Percentiles rank a stretch among this genome's conserved stretches.
These are phyloP conservation scores for Vigna reflexopilosa DNA, from an alignment of 306 rosid species.

Conservation along the genomic window DNA sequence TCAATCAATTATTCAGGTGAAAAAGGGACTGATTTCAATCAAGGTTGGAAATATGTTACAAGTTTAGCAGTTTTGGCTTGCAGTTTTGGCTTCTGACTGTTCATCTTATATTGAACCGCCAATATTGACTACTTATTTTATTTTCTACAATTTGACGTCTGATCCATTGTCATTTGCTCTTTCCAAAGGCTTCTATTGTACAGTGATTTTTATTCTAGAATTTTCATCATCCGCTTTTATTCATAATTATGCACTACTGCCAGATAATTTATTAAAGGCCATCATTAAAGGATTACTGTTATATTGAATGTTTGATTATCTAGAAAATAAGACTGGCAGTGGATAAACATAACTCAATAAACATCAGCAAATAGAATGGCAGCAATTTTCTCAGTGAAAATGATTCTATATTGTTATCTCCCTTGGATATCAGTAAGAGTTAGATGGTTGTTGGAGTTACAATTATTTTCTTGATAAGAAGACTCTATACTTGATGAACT, in stretches of 20 bases:
- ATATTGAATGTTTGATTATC: background rate
- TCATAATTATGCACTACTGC: background rate
- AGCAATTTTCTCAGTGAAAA: background rate
- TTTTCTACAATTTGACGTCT: background rate
- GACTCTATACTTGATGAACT: conserved; percentile 37
- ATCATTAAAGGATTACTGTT: background rate
- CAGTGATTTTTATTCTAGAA: background rate
- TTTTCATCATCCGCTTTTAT: background rate
- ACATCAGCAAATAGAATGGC: background rate
- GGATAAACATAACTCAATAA: background rate
- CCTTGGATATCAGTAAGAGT: conserved; percentile 46
- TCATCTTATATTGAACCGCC: background rate
- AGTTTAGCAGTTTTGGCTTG: conserved; percentile 9
- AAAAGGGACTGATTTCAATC: background rate
- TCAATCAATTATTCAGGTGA: background rate
- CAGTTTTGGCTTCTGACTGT: background rate
- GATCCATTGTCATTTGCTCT: background rate
- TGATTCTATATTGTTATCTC: conserved; percentile 34
- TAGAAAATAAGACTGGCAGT: background rate
- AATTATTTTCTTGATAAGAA: conserved; percentile 37
- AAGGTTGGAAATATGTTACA: background rate
- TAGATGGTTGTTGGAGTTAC: conserved; percentile 40
- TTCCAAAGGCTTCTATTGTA: background rate
- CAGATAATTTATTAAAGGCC: background rate
- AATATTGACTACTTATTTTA: conserved; percentile 20